A percentile compares a stretch with the other conserved stretches of the same genome.
Evolutionary conservation across 1,284 basidiomycete species (phyloP).

Genomic region (Leucoagaricus sp.): DNA sequence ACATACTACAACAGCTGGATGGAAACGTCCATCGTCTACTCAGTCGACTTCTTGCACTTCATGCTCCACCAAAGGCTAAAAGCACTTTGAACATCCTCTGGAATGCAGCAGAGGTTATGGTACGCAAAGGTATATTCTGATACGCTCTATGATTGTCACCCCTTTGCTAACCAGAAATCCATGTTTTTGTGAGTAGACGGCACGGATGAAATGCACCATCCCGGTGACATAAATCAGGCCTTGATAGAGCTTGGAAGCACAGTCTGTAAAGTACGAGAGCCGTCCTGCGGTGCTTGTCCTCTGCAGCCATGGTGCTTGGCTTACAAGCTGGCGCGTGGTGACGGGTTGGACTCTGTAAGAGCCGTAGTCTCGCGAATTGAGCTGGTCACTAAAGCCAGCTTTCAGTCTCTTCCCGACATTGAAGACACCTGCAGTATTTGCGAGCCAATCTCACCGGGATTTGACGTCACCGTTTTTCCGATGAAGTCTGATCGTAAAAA

Average conservation of each 20-base stretch:
- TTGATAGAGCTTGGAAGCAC: conserved; percentile 89
- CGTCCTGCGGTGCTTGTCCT: conserved; percentile 75
- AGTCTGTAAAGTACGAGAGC: conserved; percentile 83
- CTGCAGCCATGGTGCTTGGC: conserved; percentile 70
- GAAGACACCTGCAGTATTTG: conserved; percentile 80
- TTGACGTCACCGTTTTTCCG: conserved; percentile 73
- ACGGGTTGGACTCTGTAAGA: background rate
- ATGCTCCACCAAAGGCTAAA: conserved; percentile 82
- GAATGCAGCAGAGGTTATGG: conserved; percentile 73
- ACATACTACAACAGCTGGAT: conserved; percentile 61
- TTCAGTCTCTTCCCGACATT: conserved; percentile 48
- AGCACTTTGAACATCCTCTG: conserved; percentile 80
- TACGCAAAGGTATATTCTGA: conserved; percentile 41
- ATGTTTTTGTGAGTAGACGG: background rate
- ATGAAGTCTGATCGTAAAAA: conserved; percentile 88
- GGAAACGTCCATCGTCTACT: conserved; percentile 89
- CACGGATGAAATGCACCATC: conserved; percentile 23
- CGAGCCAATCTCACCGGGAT: conserved; percentile 52
- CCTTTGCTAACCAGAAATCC: background rate
- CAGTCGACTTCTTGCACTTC: conserved; percentile 79
- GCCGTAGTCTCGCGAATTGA: background rate
- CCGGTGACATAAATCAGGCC: conserved; percentile 89
- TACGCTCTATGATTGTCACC: background rate
- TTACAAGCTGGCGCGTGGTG: conserved; percentile 31
- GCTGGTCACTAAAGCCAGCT: background rate